A percentile compares a stretch with the other conserved stretches of the same genome.
phyloP scores from a whole-genome alignment of 1,139 yeast genomes.

The Pneumocystis sp. region DNA sequence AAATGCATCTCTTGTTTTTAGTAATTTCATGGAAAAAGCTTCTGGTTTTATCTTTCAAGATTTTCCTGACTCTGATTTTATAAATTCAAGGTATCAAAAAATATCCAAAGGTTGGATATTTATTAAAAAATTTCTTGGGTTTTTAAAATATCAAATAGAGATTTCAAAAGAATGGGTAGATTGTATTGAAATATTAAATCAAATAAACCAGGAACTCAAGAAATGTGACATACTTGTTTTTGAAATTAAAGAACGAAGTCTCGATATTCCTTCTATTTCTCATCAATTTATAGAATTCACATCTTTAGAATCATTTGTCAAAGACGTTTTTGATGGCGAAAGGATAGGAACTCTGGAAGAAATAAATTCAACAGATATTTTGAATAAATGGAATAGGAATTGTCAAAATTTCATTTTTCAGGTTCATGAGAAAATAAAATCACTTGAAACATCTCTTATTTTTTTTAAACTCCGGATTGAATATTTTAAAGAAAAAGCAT shows the following conservation, averaged over 20 bases:
- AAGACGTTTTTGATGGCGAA: background rate
- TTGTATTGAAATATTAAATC: background rate
- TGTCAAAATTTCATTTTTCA: conserved; percentile 3
- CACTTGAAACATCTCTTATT: conserved; percentile 10
- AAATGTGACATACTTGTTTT: background rate
- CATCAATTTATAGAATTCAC: background rate
- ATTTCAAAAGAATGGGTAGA: conserved; percentile 1
- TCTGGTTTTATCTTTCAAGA: background rate
- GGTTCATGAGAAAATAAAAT: conserved; percentile 8
- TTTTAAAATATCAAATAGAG: background rate
- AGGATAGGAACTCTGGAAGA: background rate
- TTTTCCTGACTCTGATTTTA: background rate
- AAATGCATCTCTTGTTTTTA: background rate
- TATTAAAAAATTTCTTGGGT: background rate
- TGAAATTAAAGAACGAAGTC: background rate
- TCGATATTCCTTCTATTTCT: background rate
- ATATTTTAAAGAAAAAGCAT: conserved; percentile 5
- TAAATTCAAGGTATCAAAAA: background rate
- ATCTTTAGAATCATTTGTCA: background rate
- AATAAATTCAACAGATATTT: background rate
- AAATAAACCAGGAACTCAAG: background rate
- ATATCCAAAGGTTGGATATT: background rate
- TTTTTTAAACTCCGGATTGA: conserved; percentile 9
- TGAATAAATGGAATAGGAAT: conserved; percentile 1
- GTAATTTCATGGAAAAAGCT: background rate